These are phyloP conservation scores for Cryptococcus sp. DNA, from an alignment of 1,284 basidiomycete genomes.

Conservation along the genomic window DNA sequence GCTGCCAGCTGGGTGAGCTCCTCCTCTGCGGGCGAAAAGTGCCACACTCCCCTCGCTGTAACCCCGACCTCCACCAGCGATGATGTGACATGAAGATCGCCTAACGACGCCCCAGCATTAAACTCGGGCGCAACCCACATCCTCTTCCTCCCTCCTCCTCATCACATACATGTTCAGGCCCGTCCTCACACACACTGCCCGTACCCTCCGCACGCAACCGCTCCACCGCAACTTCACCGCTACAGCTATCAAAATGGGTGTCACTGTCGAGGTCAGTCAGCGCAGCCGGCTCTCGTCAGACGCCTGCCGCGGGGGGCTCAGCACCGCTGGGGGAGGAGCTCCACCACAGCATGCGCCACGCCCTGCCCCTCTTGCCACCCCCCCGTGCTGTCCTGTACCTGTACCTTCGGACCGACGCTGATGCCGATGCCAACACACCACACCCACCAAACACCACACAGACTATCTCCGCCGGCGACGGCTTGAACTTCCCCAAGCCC, in stretches of 20 bases:
- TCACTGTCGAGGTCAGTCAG: slow-evolving; percentile 42
- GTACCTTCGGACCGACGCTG: neutral
- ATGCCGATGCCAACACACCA: too few relatives aligned
- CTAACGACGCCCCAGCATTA: neutral
- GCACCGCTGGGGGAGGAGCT: too few relatives aligned
- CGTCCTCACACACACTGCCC: slow-evolving; percentile 17
- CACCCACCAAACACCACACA: slow-evolving; percentile 8
- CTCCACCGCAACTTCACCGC: slow-evolving; percentile 34
- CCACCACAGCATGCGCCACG: too few relatives aligned
- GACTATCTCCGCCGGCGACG: slow-evolving; percentile 48
- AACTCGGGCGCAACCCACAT: neutral
- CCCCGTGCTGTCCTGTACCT: too few relatives aligned
- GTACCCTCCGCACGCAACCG: slow-evolving; percentile 10
- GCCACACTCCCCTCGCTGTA: neutral
- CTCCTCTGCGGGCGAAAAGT: neutral
- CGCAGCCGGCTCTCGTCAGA: too few relatives aligned
- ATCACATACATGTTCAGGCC: slow-evolving; percentile 16
- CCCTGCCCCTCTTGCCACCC: too few relatives aligned
- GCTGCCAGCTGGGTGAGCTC: neutral
- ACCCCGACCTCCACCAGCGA: slow-evolving; percentile 13
- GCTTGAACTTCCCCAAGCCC: slow-evolving; percentile 49
- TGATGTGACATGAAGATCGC: neutral
- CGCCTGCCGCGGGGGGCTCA: too few relatives aligned
- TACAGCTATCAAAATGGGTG: slow-evolving; percentile 50
- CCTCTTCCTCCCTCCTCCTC: neutral